Evolutionary conservation across 2,329 filamentous ascomycete genomes (phyloP).

Genomic region (Fusarium hostae): DNA sequence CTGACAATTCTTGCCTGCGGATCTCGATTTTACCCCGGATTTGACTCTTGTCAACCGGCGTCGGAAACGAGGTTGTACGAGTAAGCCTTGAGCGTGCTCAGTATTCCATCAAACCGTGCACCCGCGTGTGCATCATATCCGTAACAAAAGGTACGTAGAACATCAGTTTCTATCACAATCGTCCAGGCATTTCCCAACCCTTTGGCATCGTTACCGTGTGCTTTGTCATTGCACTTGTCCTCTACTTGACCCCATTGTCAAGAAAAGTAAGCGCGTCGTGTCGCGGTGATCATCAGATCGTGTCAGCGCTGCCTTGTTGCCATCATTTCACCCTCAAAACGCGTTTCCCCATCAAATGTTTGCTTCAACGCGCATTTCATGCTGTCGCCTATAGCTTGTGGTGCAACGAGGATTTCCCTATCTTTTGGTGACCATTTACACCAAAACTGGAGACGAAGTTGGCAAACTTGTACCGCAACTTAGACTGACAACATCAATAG

Average conservation of each 20-base stretch:
- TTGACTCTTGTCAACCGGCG: conserved; percentile 40
- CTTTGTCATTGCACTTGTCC: not conserved
- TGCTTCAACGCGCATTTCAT: conserved; percentile 11
- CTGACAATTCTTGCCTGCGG: conserved; percentile 58
- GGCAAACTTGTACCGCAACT: conserved; percentile 24
- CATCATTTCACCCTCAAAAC: conserved; percentile 2
- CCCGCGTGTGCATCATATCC: conserved; percentile 33
- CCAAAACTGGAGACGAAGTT: conserved; percentile 39
- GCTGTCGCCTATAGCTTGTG: conserved; percentile 12
- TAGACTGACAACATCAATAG: conserved; percentile 42
- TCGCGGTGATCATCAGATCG: conserved; percentile 6
- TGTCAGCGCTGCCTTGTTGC: conserved; percentile 14
- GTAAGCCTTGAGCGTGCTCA: conserved; percentile 33
- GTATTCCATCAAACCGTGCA: conserved; percentile 29
- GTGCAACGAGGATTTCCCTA: conserved; percentile 8
- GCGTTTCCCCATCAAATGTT: conserved; percentile 18
- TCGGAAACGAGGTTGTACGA: conserved; percentile 31
- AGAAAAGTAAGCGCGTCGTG: conserved; percentile 22
- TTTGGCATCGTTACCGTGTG: not conserved
- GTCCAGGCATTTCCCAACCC: not conserved
- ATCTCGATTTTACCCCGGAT: conserved; percentile 46
- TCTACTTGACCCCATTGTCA: not conserved
- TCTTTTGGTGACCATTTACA: conserved; percentile 41
- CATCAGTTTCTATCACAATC: conserved; percentile 7
- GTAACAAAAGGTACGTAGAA: conserved; percentile 45